Evolutionary conservation across 2,329 filamentous ascomycete species (phyloP).

Genomic region (Stachybotrys chartarum): DNA sequence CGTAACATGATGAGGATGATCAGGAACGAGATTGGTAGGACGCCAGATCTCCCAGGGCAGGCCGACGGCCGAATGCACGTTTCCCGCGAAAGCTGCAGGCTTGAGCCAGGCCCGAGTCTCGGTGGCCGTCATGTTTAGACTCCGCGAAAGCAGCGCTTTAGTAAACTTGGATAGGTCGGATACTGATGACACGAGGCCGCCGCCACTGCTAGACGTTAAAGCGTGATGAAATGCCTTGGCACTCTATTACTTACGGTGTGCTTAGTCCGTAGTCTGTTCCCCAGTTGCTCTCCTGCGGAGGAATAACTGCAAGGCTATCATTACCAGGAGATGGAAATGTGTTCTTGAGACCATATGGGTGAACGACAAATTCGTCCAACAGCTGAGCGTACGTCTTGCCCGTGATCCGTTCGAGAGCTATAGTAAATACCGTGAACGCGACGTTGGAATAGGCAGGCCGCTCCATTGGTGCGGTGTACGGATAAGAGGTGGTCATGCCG

Average conservation of each 20-base stretch:
- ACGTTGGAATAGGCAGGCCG: slow-evolving; percentile 33
- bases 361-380: slow-evolving; percentile 11
- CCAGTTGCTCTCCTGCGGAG: slow-evolving; percentile 23
- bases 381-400: slow-evolving; percentile 19
- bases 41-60: slow-evolving; percentile 30
- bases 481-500: slow-evolving; percentile 20
- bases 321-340: slow-evolving; percentile 21
- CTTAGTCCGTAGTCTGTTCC: slow-evolving; percentile 24
- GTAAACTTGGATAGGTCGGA: slow-evolving; percentile 22
- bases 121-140: slow-evolving; percentile 13
- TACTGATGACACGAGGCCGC: slow-evolving; percentile 25
- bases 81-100: slow-evolving; percentile 21
- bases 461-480: slow-evolving; percentile 19
- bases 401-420: slow-evolving; percentile 23
- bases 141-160: slow-evolving; percentile 18
- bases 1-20: slow-evolving; percentile 21
- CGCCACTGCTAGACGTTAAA: slow-evolving; percentile 13
- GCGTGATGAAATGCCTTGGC: too few species aligned
- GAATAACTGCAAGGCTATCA: slow-evolving; percentile 21
- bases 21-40: slow-evolving; percentile 13
- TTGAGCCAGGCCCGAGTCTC: slow-evolving; percentile 26
- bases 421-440: slow-evolving; percentile 27
- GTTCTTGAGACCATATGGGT: slow-evolving; percentile 7
- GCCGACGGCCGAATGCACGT: slow-evolving; percentile 21
- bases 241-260: slow-evolving; percentile 19